Conservation (phyloP, 352 stramenopile species). For the Phytophthora citrophthora region DNA sequence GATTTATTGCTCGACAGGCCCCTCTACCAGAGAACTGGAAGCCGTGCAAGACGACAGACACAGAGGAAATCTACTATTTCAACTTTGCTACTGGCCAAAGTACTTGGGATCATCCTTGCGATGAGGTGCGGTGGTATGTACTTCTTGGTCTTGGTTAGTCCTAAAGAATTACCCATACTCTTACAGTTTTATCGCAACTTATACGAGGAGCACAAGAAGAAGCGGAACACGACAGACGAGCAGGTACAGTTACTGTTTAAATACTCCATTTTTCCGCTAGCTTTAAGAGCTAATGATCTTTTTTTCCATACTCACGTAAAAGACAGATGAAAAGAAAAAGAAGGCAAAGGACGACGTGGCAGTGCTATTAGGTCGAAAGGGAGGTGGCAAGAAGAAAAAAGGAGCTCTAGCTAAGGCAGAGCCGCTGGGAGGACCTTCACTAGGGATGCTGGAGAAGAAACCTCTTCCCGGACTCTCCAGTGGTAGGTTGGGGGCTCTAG, state of each 20-base stretch:
- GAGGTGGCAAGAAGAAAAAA: conserved; percentile 68
- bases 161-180: conserved; percentile 14
- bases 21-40: conserved; percentile 96
- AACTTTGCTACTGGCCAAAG: conserved; percentile 93
- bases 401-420: conserved; percentile 46
- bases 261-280: too few species aligned
- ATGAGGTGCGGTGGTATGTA: conserved; percentile 60
- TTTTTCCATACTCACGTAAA: conserved; percentile 28
- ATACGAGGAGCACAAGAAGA: conserved; percentile 94
- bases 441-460: conserved; percentile 59
- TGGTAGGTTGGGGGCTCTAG: conserved; percentile 41
- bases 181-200: conserved; percentile 91
- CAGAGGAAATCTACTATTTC: conserved; percentile 97
- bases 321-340: conserved; percentile 78
- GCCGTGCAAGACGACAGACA: conserved; percentile 95
- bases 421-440: too few species aligned
- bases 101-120: conserved; percentile 95
- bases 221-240: conserved; percentile 43
- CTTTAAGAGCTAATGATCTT: not conserved
- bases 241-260: conserved; percentile 27
- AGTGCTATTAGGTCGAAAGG: conserved; percentile 71
- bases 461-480: conserved; percentile 55
- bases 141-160: not conserved
- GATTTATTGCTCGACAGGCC: conserved; percentile 36
- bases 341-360: conserved; percentile 85